Base-by-base conservation (phyloP, 2,329 filamentous ascomycete genomes). In the Diplodia mutila region DNA sequence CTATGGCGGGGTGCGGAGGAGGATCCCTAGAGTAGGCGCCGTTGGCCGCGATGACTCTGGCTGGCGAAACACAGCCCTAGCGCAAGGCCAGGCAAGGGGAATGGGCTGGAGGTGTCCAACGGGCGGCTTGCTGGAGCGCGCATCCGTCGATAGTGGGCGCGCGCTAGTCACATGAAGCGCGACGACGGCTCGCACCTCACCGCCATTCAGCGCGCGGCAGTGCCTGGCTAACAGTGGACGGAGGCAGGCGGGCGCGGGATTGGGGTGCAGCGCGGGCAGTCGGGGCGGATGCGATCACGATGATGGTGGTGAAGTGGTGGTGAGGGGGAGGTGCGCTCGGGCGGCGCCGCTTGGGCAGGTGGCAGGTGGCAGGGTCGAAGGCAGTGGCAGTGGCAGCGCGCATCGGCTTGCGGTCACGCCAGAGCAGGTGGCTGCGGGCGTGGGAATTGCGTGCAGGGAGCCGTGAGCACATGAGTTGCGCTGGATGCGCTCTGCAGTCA, bases 401-500 rank as follows among this genome's bases (percentile, higher is more conserved):
- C 61, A 65, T 25, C 9, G 14, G 21, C 9, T 3, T 4, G 25
- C 25, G 51, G 61, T 65, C 61, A 65, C 61, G 61, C 61, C 61
- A 53, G 51, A 42, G 32, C 6, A 21, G 21, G 8, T 11, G 3
- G 42, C 59, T 63, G 59, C 59, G 59, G 59, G 59, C 59, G 55
- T 61, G 8, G 59, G 18, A 51, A 63, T 63, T 63, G 61, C 61
- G 61, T 23, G 61, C 61, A 65, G 48, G 48, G 48, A 34, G 32
- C 25, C 16, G 48, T 23, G 61, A 65, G 61, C 61, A 65, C 61
- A 65, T 65, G 61, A 52, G 61, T 54, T 52, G 61, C 48, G 48
- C 32, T 65, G 29, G 61, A 29, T 54, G 61, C 61, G 61, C 32
- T 32, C n/a, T 14, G 18, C 27, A 27, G 59, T 63, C 59, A 63